A percentile compares a stretch with the other conserved stretches of the same genome.
phyloP scores from a whole-genome alignment of 2,329 filamentous ascomycete genomes.

The Scleromitrula shiraiana region DNA sequence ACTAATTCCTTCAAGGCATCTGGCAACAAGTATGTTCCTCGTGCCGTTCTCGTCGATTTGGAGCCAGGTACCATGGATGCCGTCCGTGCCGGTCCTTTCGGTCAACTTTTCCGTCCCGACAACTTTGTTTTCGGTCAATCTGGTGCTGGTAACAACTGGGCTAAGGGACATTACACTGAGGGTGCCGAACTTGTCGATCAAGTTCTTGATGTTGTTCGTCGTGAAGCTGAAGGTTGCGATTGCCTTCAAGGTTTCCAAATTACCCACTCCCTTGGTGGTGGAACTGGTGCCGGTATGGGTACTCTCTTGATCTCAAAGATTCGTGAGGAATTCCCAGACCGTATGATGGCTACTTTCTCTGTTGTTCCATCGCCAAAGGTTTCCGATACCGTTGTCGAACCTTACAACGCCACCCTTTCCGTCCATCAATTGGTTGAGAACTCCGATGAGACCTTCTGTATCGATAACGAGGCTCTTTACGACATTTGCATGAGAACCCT shows the following conservation, averaged over 20 bases:
- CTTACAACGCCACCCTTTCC: slow-evolving; percentile 98
- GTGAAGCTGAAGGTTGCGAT: slow-evolving; percentile 97
- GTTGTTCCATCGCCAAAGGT: slow-evolving; percentile 99
- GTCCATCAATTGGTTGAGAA: slow-evolving; percentile 99
- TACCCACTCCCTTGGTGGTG: slow-evolving; percentile 99
- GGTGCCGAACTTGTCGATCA: slow-evolving; percentile 98
- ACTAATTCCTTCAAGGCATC: slow-evolving; percentile 57
- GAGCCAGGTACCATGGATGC: slow-evolving; percentile 99
- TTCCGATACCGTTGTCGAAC: slow-evolving; percentile 98
- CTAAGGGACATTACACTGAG: slow-evolving; percentile 99
- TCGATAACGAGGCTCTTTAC: slow-evolving; percentile 99
- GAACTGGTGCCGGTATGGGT: slow-evolving; percentile 99
- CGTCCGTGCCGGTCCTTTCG: slow-evolving; percentile 95
- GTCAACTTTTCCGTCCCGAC: slow-evolving; percentile 98
- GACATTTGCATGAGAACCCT: slow-evolving; percentile 99
- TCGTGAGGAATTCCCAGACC: slow-evolving; percentile 99
- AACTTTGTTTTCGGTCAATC: slow-evolving; percentile 99
- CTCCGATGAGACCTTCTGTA: slow-evolving; percentile 99
- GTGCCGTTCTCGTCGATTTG: slow-evolving; percentile 97
- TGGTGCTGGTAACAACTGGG: slow-evolving; percentile 99
- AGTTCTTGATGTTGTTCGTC: slow-evolving; percentile 95
- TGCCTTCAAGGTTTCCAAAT: slow-evolving; percentile 99
- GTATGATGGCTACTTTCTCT: slow-evolving; percentile 99
- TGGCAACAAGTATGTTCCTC: slow-evolving; percentile 98
- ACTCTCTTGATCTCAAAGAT: slow-evolving; percentile 99